A percentile compares a stretch with the other conserved stretches of the same genome.
Evolutionary conservation across 805 yeast genomes (phyloP).

Genomic region (Wickerhamiella brachini): DNA sequence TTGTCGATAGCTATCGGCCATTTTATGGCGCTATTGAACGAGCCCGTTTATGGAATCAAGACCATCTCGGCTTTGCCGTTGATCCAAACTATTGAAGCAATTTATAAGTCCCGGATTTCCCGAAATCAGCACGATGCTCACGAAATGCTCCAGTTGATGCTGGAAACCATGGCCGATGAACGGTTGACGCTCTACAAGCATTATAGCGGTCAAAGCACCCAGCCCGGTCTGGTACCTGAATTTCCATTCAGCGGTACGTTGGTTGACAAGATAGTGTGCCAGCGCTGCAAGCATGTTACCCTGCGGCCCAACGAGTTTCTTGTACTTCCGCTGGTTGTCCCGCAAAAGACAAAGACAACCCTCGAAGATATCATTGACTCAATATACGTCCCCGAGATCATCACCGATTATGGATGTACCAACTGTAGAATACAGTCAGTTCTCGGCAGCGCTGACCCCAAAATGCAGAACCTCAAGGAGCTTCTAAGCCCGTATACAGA

Average conservation of each 20-base stretch:
- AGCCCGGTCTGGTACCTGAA: slow-evolving; percentile 32
- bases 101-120: slow-evolving; percentile 61
- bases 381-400: slow-evolving; percentile 52
- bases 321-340: slow-evolving; percentile 64
- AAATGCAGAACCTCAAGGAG: slow-evolving; percentile 26
- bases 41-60: slow-evolving; percentile 38
- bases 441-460: slow-evolving; percentile 25
- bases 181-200: slow-evolving; percentile 20
- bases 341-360: slow-evolving; percentile 35
- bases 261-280: slow-evolving; percentile 55
- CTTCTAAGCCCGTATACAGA: slow-evolving; percentile 28
- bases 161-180: slow-evolving; percentile 69
- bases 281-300: slow-evolving; percentile 49
- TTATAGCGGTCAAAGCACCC: slow-evolving; percentile 1
- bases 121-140: slow-evolving; percentile 90
- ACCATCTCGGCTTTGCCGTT: slow-evolving; percentile 68
- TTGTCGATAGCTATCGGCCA: slow-evolving; percentile 15
- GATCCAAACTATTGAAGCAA: slow-evolving; percentile 54
- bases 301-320: slow-evolving; percentile 48
- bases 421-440: slow-evolving; percentile 40
- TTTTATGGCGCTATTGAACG: slow-evolving; percentile 36
- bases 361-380: slow-evolving; percentile 42
- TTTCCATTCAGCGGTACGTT: slow-evolving; percentile 64
- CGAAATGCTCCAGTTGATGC: slow-evolving; percentile 66
- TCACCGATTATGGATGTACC: slow-evolving; percentile 62